Conservation (phyloP, 1,284 basidiomycete genomes). For the Cryptococcus deneoformans region DNA sequence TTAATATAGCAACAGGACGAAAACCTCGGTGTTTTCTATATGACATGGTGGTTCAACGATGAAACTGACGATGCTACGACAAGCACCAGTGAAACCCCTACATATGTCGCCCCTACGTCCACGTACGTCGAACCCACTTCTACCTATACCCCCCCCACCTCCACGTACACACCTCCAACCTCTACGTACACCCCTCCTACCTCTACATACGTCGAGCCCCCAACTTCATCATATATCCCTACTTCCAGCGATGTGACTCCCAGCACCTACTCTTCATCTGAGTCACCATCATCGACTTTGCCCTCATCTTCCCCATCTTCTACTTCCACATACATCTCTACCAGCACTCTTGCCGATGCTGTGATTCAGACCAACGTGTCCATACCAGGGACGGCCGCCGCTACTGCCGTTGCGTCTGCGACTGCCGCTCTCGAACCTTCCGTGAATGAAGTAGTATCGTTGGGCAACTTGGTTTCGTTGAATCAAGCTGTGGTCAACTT, state of each 20-base stretch:
- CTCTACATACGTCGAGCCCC: slow-evolving; percentile 23
- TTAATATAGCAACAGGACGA: slow-evolving; percentile 49
- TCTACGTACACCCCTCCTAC: not conserved
- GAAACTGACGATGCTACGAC: slow-evolving; percentile 27
- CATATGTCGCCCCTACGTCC: slow-evolving; percentile 18
- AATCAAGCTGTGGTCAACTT: slow-evolving; percentile 35
- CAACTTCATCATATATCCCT: slow-evolving; percentile 34
- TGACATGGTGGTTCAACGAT: slow-evolving; percentile 58
- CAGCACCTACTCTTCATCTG: slow-evolving; percentile 22
- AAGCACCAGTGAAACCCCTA: slow-evolving; percentile 7
- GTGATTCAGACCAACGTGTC: slow-evolving; percentile 12
- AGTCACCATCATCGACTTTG: slow-evolving; percentile 1
- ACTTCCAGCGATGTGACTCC: slow-evolving; percentile 24
- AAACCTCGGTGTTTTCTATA: slow-evolving; percentile 57
- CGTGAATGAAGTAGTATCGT: not conserved
- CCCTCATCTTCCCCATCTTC: not conserved
- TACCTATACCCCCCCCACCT: slow-evolving; percentile 17
- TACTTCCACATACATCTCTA: not conserved
- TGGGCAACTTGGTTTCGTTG: slow-evolving; percentile 34
- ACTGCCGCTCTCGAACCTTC: slow-evolving; percentile 5
- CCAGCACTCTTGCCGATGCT: slow-evolving; percentile 2
- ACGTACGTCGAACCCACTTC: slow-evolving; percentile 22
- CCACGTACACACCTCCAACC: too few species aligned
- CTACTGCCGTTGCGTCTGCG: slow-evolving; percentile 2
- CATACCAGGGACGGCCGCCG: slow-evolving; percentile 1